Evolutionary conservation across 2,329 filamentous ascomycete genomes (phyloP).

Genomic region (Phialophora verrucosa): DNA sequence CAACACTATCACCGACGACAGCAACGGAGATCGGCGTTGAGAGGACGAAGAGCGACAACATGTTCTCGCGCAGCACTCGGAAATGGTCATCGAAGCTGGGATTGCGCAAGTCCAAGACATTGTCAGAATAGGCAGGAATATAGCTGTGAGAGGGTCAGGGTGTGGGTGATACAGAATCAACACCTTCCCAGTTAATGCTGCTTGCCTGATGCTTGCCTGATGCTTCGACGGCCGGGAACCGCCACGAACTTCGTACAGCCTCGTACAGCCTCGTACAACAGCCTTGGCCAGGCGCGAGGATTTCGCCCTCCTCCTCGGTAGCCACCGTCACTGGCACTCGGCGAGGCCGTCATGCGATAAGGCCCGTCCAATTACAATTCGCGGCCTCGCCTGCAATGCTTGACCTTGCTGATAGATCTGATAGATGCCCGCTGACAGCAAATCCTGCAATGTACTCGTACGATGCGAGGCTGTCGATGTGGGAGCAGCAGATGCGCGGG

Average conservation of each 20-base stretch:
- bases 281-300: background rate
- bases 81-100: constrained; percentile 29
- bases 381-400: background rate
- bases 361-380: constrained; percentile 8
- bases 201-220: background rate
- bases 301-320: constrained; percentile 1
- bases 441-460: constrained; percentile 16
- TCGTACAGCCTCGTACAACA: constrained; percentile 16
- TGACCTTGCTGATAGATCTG: constrained; percentile 14
- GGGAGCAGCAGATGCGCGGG: background rate
- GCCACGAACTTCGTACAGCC: constrained; percentile 6
- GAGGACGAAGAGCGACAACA: constrained; percentile 29
- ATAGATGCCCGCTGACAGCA: constrained; percentile 19
- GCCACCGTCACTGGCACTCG: background rate
- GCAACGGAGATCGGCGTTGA: constrained; percentile 11
- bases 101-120: constrained; percentile 30
- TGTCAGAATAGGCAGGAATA: background rate
- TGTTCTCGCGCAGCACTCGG: constrained; percentile 30
- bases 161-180: background rate
- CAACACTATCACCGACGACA: constrained; percentile 4
- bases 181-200: background rate
- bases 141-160: background rate
- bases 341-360: constrained; percentile 1
- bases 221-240: background rate
- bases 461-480: constrained; percentile 12